Base-by-base conservation (phyloP, 192 early-diverging fungal species). In the Helicostylum pulchrum region DNA sequence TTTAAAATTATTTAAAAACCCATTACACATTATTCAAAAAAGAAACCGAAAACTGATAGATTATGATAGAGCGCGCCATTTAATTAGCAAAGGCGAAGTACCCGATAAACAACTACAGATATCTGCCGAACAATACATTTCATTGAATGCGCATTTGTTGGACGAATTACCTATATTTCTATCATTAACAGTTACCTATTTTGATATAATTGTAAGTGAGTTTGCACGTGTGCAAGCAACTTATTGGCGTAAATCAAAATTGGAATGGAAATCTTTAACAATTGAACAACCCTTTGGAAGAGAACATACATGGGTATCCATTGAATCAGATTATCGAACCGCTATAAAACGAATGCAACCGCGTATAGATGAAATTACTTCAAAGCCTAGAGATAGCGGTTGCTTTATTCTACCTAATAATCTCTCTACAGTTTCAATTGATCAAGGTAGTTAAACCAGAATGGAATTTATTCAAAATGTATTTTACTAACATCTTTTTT, bases 91-190 rank as follows among this genome's bases (percentile, higher is more conserved):
- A 52, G 86, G 86, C 0, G 87, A 87, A 62, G 66, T 75, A 75
- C 73, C 80, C 55, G 89, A 90, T 62, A 90, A 90, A 64, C 73
- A 76, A 32, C 69, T 90, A 34, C 76, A 80, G 32, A 81, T 87
- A 17, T 88, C 86, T 1, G 86, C 88, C 0, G 83, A 78, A 19
- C 83, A 80, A 3, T 93, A 87, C 55, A 61, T 55, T 2, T 82
- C 85, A 1, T 83, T 93, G 58, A 85, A 90, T 66, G 86, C 77
- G 11, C 88, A 93, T 67, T 72, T 93, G 7, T 64, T 85, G 51
- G 86, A 90, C 53, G 88, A 93, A 54, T 75, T 93, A 6, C 91
- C 91, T 2, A 67, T 69, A 57, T 88, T 91, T 48, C 64, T 86
- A 30, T 62, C 62, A 31, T 65, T 91, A 7, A 80, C 84, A 0